Evolutionary conservation across 1,284 basidiomycete species (phyloP).

Genomic region (Paramarasmius palmivorus): DNA sequence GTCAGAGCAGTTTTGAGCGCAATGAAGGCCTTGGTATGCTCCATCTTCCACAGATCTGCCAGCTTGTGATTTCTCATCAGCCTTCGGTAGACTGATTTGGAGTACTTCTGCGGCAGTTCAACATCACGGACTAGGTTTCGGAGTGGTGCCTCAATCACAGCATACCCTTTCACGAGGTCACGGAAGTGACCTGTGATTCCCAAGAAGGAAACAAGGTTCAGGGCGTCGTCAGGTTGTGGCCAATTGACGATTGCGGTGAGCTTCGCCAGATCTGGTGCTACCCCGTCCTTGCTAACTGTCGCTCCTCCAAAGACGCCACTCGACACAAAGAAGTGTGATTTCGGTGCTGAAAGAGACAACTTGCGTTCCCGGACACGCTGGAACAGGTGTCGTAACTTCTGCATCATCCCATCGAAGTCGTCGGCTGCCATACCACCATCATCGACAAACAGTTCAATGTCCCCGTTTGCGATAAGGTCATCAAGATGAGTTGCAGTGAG

Average conservation of each 20-base stretch:
- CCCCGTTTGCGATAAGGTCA: conserved; percentile 29
- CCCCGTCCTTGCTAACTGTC: conserved; percentile 27
- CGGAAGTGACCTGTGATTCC: conserved; percentile 24
- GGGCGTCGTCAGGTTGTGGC: conserved; percentile 26
- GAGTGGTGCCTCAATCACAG: conserved; percentile 28
- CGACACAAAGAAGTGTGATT: conserved; percentile 31
- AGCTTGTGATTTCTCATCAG: conserved; percentile 22
- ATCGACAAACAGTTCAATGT: conserved; percentile 34
- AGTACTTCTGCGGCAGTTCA: conserved; percentile 23
- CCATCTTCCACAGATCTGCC: conserved; percentile 24
- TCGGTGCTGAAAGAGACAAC: conserved; percentile 32
- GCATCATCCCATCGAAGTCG: conserved; percentile 24
- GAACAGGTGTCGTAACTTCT: conserved; percentile 23
- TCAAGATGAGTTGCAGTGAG: conserved; percentile 30
- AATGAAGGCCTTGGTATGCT: conserved; percentile 22
- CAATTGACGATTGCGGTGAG: conserved; percentile 34
- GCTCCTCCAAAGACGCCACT: conserved; percentile 33
- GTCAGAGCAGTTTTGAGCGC: conserved; percentile 4
- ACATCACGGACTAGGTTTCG: conserved; percentile 22
- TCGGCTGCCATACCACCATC: conserved; percentile 29
- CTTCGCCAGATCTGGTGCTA: conserved; percentile 31
- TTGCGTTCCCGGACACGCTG: conserved; percentile 17
- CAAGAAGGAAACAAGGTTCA: conserved; percentile 24
- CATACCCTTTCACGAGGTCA: conserved; percentile 29
- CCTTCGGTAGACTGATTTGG: conserved; percentile 17